These are phyloP conservation scores for Penicillium bialowiezense DNA, from an alignment of 495 filamentous ascomycete species.

Conservation along the genomic window DNA sequence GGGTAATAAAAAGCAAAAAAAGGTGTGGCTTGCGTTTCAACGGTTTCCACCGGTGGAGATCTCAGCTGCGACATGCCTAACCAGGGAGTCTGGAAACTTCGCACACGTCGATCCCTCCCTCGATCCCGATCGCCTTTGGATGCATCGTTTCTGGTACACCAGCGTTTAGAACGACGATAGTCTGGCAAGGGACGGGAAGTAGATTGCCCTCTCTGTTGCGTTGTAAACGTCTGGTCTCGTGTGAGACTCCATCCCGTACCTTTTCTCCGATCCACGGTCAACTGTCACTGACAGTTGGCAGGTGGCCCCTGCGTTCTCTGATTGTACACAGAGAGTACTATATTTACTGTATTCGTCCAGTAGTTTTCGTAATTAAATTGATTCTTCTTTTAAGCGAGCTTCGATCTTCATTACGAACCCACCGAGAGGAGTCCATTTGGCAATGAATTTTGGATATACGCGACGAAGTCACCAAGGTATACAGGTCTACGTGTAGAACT, in stretches of 20 bases:
- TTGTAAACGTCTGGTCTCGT: no score
- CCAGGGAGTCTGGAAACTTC: slow-evolving; percentile 16
- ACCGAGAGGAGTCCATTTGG: background rate
- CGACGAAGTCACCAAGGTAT: no score
- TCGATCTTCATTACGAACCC: slow-evolving; percentile 15
- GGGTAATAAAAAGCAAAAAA: slow-evolving; percentile 16
- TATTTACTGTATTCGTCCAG: background rate
- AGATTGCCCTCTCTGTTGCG: slow-evolving; percentile 17
- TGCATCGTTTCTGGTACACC: slow-evolving; percentile 12
- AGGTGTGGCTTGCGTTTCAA: slow-evolving; percentile 29
- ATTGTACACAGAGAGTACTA: no score
- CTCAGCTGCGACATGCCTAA: slow-evolving; percentile 19
- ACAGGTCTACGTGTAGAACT: no score
- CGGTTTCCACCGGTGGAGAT: slow-evolving; percentile 26
- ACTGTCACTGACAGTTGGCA: slow-evolving; percentile 27
- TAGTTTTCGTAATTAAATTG: background rate
- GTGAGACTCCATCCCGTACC: no score
- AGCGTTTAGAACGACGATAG: slow-evolving; percentile 16
- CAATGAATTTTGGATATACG: no score
- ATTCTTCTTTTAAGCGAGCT: slow-evolving; percentile 9
- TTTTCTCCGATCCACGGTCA: slow-evolving; percentile 1
- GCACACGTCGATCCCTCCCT: slow-evolving; percentile 23
- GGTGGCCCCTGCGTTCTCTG: slow-evolving; percentile 27
- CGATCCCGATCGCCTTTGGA: slow-evolving; percentile 13
- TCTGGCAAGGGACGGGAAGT: slow-evolving; percentile 18